Conservation (phyloP, 2,329 filamentous ascomycete species). For the Mariannaea elegans region DNA sequence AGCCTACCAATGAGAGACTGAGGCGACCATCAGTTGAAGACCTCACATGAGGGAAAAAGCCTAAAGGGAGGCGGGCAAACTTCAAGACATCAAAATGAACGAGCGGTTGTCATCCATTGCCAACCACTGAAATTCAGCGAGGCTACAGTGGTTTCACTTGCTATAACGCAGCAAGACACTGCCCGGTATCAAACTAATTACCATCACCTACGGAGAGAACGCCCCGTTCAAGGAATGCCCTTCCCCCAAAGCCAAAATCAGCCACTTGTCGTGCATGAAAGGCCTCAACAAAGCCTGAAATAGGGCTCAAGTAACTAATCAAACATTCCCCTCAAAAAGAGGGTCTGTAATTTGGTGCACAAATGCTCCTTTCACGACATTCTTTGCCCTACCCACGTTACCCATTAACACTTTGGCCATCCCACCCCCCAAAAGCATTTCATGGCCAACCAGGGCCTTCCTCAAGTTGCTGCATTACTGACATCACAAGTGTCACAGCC, state of each 20-base stretch:
- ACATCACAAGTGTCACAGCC: not conserved
- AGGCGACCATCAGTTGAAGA: no score
- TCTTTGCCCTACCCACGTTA: not conserved
- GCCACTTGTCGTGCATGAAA: conserved; percentile 1
- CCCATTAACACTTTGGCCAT: no score
- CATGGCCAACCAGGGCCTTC: not conserved
- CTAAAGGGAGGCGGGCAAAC: not conserved
- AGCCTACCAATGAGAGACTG: not conserved
- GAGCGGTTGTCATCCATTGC: not conserved
- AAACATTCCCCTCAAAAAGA: conserved; percentile 12
- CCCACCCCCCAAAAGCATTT: no score
- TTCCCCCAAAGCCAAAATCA: conserved; percentile 2
- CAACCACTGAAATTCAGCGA: conserved; percentile 16
- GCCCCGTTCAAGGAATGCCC: no score
- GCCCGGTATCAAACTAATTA: not conserved
- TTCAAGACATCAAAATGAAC: not conserved
- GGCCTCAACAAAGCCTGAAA: not conserved
- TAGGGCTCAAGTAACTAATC: not conserved
- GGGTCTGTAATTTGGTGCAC: not conserved
- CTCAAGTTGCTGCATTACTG: no score
- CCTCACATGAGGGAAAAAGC: not conserved
- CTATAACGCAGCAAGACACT: not conserved
- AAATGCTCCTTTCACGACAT: not conserved
- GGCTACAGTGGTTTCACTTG: conserved; percentile 3
- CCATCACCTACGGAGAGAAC: no score